These are phyloP conservation scores for Selaginella moellendorffii DNA, from an alignment of 75 land plant species.

Conservation along the genomic window DNA sequence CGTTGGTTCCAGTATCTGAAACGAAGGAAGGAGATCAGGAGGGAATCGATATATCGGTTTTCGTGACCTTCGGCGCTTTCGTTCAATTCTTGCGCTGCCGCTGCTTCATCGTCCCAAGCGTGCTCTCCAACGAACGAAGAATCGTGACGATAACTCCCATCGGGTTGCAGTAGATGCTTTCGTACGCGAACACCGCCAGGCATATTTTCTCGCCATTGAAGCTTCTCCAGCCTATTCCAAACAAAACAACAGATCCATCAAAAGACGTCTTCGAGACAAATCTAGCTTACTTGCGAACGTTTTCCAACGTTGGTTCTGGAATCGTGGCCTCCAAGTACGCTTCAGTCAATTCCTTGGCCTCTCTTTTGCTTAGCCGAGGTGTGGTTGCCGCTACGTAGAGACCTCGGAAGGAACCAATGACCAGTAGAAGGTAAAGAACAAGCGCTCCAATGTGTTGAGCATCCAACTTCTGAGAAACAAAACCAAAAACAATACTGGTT, in stretches of 20 bases:
- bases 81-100: slow-evolving; percentile 6
- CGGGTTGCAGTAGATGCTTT: slow-evolving; percentile 50
- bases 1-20: neutral
- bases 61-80: neutral
- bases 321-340: slow-evolving; percentile 80
- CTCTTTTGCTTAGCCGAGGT: slow-evolving; percentile 21
- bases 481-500: neutral
- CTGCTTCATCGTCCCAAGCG: slow-evolving; percentile 65
- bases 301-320: slow-evolving; percentile 64
- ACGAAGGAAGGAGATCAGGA: too few species aligned
- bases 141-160: slow-evolving; percentile 49
- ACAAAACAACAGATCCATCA: neutral
- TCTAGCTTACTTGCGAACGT: slow-evolving; percentile 50
- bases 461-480: slow-evolving; percentile 41
- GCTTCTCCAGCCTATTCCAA: slow-evolving; percentile 57
- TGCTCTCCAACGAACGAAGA: slow-evolving; percentile 65
- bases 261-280: neutral
- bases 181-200: slow-evolving; percentile 64
- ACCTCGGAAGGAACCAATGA: slow-evolving; percentile 34
- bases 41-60: too few species aligned
- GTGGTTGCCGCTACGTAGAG: slow-evolving; percentile 28
- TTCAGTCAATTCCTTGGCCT: slow-evolving; percentile 40
- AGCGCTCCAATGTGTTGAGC: slow-evolving; percentile 48
- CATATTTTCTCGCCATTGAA: slow-evolving; percentile 61
- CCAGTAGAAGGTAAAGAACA: slow-evolving; percentile 37